A percentile compares a stretch with the other conserved stretches of the same genome.
Conservation (phyloP, 257 asterid species). For the Ajuga chamaepitys region DNA sequence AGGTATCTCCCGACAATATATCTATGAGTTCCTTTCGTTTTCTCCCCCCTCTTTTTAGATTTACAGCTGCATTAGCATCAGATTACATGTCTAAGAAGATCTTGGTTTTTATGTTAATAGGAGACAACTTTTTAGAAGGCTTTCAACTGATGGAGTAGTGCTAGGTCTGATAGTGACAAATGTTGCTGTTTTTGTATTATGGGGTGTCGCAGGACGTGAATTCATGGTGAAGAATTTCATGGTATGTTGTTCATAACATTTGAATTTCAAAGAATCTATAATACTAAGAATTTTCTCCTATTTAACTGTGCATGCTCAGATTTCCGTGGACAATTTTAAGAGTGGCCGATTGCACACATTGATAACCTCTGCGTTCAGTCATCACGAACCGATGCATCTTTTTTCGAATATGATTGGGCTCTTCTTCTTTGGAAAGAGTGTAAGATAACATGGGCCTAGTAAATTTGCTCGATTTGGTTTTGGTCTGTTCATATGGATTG, state of each 20-base stretch:
- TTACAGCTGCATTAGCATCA: slow-evolving; percentile 2
- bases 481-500: neutral
- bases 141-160: slow-evolving; percentile 64
- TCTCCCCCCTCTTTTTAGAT: neutral
- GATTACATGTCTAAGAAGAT: neutral
- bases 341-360: slow-evolving; percentile 82
- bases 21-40: neutral
- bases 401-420: slow-evolving; percentile 72
- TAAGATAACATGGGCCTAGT: slow-evolving; percentile 33
- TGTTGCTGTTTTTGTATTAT: slow-evolving; percentile 61
- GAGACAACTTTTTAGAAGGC: slow-evolving; percentile 42
- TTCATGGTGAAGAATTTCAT: slow-evolving; percentile 78
- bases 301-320: slow-evolving; percentile 33
- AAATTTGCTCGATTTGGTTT: neutral
- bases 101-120: slow-evolving; percentile 25
- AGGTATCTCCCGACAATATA: neutral
- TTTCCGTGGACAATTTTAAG: slow-evolving; percentile 67
- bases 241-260: slow-evolving; percentile 31
- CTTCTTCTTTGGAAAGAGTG: slow-evolving; percentile 77
- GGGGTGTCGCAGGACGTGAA: slow-evolving; percentile 46
- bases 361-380: slow-evolving; percentile 87
- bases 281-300: neutral
- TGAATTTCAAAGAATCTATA: slow-evolving; percentile 4
- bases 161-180: slow-evolving; percentile 56
- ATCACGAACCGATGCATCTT: slow-evolving; percentile 48